Conservation (phyloP, 164 flowering plant genomes). For the Nymphaea colorata region DNA sequence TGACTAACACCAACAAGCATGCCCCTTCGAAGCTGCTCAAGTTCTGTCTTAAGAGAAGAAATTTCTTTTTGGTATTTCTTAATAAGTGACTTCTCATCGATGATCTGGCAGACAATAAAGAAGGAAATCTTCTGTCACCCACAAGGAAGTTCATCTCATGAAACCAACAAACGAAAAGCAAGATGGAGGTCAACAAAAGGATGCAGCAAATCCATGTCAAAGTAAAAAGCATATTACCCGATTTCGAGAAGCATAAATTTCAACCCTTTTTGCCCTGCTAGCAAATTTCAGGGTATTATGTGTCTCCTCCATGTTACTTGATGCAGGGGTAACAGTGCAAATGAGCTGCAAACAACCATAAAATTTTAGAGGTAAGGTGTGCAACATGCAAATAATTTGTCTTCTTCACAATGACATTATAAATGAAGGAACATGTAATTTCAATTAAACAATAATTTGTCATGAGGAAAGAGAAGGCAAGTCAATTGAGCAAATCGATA, state of each 20-base stretch:
- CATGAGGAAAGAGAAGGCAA: too few species aligned
- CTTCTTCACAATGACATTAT: too few species aligned
- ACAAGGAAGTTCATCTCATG: neutral
- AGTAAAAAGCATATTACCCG: slow-evolving; percentile 32
- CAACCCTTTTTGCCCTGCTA: slow-evolving; percentile 91
- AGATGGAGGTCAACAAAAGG: neutral
- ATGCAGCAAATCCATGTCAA: neutral
- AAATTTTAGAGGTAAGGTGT: too few species aligned
- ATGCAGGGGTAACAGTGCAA: slow-evolving; percentile 98
- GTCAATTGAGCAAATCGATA: too few species aligned
- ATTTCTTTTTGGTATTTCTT: slow-evolving; percentile 97
- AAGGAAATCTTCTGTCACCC: neutral
- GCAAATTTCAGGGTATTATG: slow-evolving; percentile 98
- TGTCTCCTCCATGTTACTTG: slow-evolving; percentile 95
- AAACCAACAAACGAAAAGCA: neutral
- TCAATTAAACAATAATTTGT: too few species aligned
- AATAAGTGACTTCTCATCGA: slow-evolving; percentile 96
- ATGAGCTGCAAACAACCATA: slow-evolving; percentile 52
- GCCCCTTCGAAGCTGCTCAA: slow-evolving; percentile 83
- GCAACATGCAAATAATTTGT: too few species aligned
- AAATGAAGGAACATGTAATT: too few species aligned
- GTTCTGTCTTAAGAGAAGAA: slow-evolving; percentile 68
- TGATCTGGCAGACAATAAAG: slow-evolving; percentile 41
- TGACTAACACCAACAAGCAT: slow-evolving; percentile 72
- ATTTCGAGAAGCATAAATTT: slow-evolving; percentile 92